A percentile compares a stretch with the other conserved stretches of the same genome.
Evolutionary conservation across 257 asterid species (phyloP).

Genomic region (Paulownia fortunei): DNA sequence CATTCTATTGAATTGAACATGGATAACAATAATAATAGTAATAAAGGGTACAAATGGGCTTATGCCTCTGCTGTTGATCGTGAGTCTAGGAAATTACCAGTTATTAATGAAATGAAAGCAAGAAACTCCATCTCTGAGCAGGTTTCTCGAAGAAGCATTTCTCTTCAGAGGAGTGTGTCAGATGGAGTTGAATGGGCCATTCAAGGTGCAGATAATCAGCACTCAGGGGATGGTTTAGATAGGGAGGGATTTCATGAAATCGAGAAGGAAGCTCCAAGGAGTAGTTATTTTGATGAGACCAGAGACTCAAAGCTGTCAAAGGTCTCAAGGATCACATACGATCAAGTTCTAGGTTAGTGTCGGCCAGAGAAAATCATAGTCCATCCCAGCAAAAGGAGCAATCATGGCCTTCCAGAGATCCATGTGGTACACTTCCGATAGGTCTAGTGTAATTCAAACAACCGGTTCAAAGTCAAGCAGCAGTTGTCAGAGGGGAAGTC

Average conservation of each 20-base stretch:
- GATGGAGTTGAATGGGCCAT: slow-evolving; percentile 63
- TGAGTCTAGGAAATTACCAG: slow-evolving; percentile 41
- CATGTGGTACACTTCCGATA: slow-evolving; percentile 42
- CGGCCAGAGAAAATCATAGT: slow-evolving; percentile 41
- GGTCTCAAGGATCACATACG: slow-evolving; percentile 60
- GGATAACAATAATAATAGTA: slow-evolving; percentile 35
- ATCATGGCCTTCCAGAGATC: slow-evolving; percentile 56
- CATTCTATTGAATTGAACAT: slow-evolving; percentile 65
- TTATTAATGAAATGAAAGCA: slow-evolving; percentile 44
- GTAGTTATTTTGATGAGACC: slow-evolving; percentile 56
- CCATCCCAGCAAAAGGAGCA: slow-evolving; percentile 58
- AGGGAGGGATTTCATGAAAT: slow-evolving; percentile 46
- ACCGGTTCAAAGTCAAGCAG: slow-evolving; percentile 55
- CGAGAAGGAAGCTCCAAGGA: slow-evolving; percentile 59
- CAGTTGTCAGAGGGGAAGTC: slow-evolving; percentile 55
- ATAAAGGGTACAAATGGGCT: slow-evolving; percentile 52
- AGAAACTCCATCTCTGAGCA: slow-evolving; percentile 55
- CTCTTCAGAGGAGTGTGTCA: slow-evolving; percentile 69
- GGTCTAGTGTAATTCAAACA: slow-evolving; percentile 37
- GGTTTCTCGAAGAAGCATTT: slow-evolving; percentile 50
- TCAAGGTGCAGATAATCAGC: slow-evolving; percentile 33
- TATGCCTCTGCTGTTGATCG: slow-evolving; percentile 35
- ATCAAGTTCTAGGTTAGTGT: slow-evolving; percentile 50
- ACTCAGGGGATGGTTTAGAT: slow-evolving; percentile 35
- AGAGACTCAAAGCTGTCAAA: slow-evolving; percentile 52